Evolutionary conservation across 2,329 filamentous ascomycete genomes (phyloP), one percentile per base, ranked within the genome.

Genomic region (Metarhizium humberi): DNA sequence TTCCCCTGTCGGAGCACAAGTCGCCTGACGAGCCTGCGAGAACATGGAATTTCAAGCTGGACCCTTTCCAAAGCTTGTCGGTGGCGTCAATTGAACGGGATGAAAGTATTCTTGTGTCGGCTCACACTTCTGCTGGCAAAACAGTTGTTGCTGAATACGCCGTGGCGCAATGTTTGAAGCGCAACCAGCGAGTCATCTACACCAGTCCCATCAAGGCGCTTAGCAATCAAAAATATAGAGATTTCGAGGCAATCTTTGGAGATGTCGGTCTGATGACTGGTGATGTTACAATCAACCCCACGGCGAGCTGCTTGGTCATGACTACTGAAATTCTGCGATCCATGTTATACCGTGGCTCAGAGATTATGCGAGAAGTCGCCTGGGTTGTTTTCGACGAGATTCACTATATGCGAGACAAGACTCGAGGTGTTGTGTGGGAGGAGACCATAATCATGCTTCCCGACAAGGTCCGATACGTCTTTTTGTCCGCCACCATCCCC

Each of bases 381-480:
- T 99, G 94, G 94, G 95, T 99, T 2, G 78, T 99, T 2, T 99
- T 99, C 64, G 94, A 99, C 72, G 94, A 99, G 72, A 95, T 99
- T 59, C 94, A 99, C 72, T 99, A 99, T 73, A 87, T 99, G 84
- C 85, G 94, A 66, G 94, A 99, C 73, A 95, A 95, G 72, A 81
- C 84, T 52, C 82, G 94, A 72, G 94, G 94, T 76, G 94, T 99
- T 0, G 94, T 99, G 2, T 99, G 94, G 94, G 94, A 99, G 71
- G 94, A 99, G 76, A 97, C 94, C 43, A 97, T 99, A 67, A 99
- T 99, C 66, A 80, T 99, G 62, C 79, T 99, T 34, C 94, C 94
- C 4, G 94, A 99, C 77, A 97, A 99, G 79, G 95, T 99, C 62
- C 88, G 91, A 74, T 99, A 97, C 67, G 95, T 99, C 55, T 99